These are phyloP conservation scores for Colletotrichum shisoi DNA, from an alignment of 2,329 filamentous ascomycete genomes.

Conservation along the genomic window DNA sequence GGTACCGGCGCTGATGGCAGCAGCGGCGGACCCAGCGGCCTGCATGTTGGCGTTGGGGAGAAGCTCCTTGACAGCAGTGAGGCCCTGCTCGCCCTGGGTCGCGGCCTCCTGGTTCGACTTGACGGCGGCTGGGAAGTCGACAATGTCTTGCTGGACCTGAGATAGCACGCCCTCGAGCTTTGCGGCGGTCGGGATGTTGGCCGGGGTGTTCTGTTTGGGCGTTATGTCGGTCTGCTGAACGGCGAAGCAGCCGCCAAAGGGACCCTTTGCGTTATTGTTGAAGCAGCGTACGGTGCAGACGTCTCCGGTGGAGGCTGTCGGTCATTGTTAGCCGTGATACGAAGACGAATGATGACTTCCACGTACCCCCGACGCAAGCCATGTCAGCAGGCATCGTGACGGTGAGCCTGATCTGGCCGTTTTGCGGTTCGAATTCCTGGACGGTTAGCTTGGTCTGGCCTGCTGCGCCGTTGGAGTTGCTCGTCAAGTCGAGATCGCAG, in stretches of 20 bases:
- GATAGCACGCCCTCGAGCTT: constrained; percentile 55
- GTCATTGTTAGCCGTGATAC: constrained; percentile 5
- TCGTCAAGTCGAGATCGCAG: constrained; percentile 62
- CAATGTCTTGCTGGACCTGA: constrained; percentile 62
- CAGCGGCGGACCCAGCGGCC: constrained; percentile 44
- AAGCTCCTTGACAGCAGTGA: constrained; percentile 53
- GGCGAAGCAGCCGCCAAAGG: constrained; percentile 66
- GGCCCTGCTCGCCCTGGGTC: constrained; percentile 45
- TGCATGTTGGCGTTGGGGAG: constrained; percentile 47
- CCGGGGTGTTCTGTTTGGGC: constrained; percentile 54
- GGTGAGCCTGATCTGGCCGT: constrained; percentile 64
- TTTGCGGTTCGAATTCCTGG: constrained; percentile 63
- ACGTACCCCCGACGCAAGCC: constrained; percentile 58
- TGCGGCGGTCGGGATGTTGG: constrained; percentile 57
- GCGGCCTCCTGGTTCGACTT: constrained; percentile 54
- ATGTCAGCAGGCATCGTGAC: constrained; percentile 61
- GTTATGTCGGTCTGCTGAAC: constrained; percentile 62
- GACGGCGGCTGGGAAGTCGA: constrained; percentile 56
- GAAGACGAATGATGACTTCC: not conserved
- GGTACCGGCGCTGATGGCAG: constrained; percentile 16
- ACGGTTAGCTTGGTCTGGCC: constrained; percentile 59
- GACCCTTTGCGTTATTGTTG: constrained; percentile 64
- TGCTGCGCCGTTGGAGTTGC: constrained; percentile 55
- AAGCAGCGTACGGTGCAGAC: constrained; percentile 68
- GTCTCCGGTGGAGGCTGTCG: constrained; percentile 61